Base-by-base conservation (phyloP, 495 filamentous ascomycete species). In the Thermothielavioides terrestris region DNA sequence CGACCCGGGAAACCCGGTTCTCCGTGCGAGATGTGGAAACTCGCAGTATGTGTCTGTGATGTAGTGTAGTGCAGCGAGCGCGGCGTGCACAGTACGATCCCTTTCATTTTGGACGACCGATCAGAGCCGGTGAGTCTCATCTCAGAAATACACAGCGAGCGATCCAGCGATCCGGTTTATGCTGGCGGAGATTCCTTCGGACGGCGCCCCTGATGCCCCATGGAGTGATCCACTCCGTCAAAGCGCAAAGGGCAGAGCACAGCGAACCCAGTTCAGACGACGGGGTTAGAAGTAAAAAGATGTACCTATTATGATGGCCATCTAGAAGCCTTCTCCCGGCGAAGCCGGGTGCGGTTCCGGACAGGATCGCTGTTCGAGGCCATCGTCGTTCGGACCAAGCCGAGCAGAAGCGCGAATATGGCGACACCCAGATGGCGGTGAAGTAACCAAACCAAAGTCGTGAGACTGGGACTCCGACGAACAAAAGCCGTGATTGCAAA, bases 101-200 rank as follows among this genome's bases (percentile, higher is more conserved):
- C 5, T 12, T 17, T 10, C 38, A 18, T 11, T 31, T 40, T 10
- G 8, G 11, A 18, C 14, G 1, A 2, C 26, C 4, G 40, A 43
- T 38, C 17, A 4, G 23, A 30, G 28, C 32, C 45, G 49, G 49
- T 49, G 49, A 52, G 49, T 56, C 10, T 56, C 54, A 52, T 34
- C 17, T 21, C 31, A 30, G 10, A 42, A 32, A 42, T 51, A 30
- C 22, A 21, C 49, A 15, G 9, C 20, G 6, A 22, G 31, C 32
- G 31, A 47, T 55, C 41, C 30, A 38, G 21, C 31, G 41, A 50
- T 42, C 23, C 12, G 12, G 41, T 36, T 42, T n/a, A 55, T 55
- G 53, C 53, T 35, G 20, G 4, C 15, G 6, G 22, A 15, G 26
- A 1, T 11, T 7, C 26, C 31, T 34, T 20, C 31, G 18, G 45